phyloP scores from a whole-genome alignment of 1,284 basidiomycete genomes.

The Ceratorhiza oryzae-sativae region DNA sequence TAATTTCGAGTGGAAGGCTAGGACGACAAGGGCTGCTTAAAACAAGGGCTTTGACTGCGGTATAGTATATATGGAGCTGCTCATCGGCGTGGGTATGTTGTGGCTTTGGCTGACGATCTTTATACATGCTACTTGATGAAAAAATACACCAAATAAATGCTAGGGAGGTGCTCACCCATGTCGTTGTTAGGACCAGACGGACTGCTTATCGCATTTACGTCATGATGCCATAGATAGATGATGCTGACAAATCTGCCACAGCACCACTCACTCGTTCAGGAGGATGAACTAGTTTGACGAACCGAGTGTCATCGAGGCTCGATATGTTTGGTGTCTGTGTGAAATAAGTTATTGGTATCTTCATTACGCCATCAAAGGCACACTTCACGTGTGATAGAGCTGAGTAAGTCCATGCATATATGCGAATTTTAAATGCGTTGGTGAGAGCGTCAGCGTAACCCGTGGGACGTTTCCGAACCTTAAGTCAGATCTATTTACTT shows the following conservation, averaged over 20 bases:
- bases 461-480: too few relatives aligned
- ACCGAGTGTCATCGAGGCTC: too few relatives aligned
- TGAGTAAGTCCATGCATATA: too few relatives aligned
- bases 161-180: neutral
- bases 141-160: neutral
- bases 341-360: too few relatives aligned
- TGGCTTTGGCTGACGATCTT: neutral
- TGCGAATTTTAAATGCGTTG: too few relatives aligned
- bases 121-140: neutral
- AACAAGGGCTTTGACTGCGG: conserved; percentile 10
- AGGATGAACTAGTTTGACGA: too few relatives aligned
- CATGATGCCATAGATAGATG: neutral
- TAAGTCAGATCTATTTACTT: too few relatives aligned
- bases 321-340: too few relatives aligned
- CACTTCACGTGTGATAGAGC: too few relatives aligned
- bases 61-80: conserved; percentile 9
- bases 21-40: neutral
- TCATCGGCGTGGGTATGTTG: neutral
- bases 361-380: too few relatives aligned
- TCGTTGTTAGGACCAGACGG: neutral
- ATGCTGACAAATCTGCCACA: neutral
- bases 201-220: conserved; percentile 6
- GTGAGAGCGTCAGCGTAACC: too few relatives aligned
- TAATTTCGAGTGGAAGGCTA: conserved; percentile 17
- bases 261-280: too few relatives aligned